A percentile compares a stretch with the other conserved stretches of the same genome.
phyloP scores from a whole-genome alignment of 805 yeast species.

The Sungouiozyma ichnusensis region DNA sequence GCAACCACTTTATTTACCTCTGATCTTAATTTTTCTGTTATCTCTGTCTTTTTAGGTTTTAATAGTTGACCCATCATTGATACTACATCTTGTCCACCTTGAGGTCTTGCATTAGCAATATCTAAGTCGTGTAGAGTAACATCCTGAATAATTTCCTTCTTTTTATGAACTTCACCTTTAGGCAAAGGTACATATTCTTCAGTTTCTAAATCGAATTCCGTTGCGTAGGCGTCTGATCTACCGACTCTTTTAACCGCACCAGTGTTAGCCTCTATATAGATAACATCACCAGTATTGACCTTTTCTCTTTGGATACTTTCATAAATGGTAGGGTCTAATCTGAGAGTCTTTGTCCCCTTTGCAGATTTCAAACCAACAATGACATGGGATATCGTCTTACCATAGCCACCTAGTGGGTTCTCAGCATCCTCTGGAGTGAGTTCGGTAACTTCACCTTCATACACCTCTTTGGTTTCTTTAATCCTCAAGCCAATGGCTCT shows the following conservation, averaged over 20 bases:
- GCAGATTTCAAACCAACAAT: conserved; percentile 88
- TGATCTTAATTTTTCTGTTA: conserved; percentile 85
- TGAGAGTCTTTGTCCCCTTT: conserved; percentile 78
- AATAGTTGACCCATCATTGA: conserved; percentile 95
- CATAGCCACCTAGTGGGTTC: conserved; percentile 95
- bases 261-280: conserved; percentile 92
- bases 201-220: conserved; percentile 96
- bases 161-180: conserved; percentile 96
- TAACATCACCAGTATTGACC: conserved; percentile 91
- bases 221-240: conserved; percentile 95
- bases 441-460: conserved; percentile 97
- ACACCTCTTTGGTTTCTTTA: conserved; percentile 94
- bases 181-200: conserved; percentile 98
- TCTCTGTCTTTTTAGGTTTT: conserved; percentile 93
- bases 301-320: conserved; percentile 92
- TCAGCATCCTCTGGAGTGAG: conserved; percentile 92
- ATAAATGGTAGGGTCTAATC: conserved; percentile 87
- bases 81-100: conserved; percentile 92
- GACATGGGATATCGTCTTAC: conserved; percentile 91
- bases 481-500: conserved; percentile 93
- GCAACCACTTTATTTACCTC: conserved; percentile 95
- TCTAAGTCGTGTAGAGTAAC: conserved; percentile 94
- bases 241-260: conserved; percentile 97
- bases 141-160: conserved; percentile 95
- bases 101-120: conserved; percentile 91